These are phyloP conservation scores for Penicillium goetzii DNA, from an alignment of 495 filamentous ascomycete genomes.

Conservation along the genomic window DNA sequence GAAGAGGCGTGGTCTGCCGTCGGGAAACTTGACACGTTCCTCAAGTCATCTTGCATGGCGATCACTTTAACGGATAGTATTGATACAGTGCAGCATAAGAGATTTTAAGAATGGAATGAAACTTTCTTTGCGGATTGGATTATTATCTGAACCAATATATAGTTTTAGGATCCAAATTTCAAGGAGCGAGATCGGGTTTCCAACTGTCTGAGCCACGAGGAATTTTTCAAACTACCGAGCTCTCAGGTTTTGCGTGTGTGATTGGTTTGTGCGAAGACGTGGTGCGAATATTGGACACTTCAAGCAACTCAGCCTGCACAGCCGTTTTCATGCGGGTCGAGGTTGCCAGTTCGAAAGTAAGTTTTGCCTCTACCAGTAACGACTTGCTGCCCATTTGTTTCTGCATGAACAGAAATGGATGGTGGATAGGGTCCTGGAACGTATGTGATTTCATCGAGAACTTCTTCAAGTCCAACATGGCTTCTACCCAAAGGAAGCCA, in stretches of 20 bases:
- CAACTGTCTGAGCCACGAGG: background rate
- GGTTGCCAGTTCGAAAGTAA: conserved; percentile 1
- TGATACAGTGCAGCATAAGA: background rate
- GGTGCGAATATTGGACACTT: conserved; percentile 2
- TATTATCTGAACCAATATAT: background rate
- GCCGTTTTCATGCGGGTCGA: background rate
- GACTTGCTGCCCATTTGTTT: background rate
- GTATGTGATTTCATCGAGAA: background rate
- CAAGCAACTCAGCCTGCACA: background rate
- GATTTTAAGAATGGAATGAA: background rate
- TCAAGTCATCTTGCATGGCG: background rate
- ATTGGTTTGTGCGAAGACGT: conserved; percentile 1
- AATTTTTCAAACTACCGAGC: background rate
- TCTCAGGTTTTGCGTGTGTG: background rate
- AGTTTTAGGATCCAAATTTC: background rate
- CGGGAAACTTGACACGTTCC: background rate
- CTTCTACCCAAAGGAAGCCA: background rate
- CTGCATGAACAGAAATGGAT: background rate
- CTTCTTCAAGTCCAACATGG: background rate
- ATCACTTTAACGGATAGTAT: background rate
- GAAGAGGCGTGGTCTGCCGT: background rate
- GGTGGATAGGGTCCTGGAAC: background rate
- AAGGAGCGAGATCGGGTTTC: background rate
- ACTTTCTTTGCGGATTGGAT: background rate
- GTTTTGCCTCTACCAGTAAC: background rate